A percentile compares a stretch with the other conserved stretches of the same genome.
Conservation (phyloP, 75 land plant species). For the Chamaecyparis obtusa region DNA sequence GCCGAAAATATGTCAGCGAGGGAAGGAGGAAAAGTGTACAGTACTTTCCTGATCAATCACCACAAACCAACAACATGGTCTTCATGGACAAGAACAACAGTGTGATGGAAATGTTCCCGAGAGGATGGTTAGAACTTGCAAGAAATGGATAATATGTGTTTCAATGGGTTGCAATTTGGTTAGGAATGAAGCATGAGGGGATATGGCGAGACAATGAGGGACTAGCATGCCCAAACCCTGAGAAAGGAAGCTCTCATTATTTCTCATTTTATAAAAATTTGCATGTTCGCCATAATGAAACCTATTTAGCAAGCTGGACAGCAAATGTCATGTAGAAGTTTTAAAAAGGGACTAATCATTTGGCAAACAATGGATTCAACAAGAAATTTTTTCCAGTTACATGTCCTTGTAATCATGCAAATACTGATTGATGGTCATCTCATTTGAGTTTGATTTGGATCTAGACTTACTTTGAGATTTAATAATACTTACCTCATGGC, state of each 20-base stretch:
- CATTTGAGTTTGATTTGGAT: not conserved
- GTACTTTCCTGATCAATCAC: too few species aligned
- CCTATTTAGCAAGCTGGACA: conserved; percentile 34
- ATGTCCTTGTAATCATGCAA: not conserved
- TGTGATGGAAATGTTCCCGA: conserved; percentile 87
- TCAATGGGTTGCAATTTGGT: conserved; percentile 63
- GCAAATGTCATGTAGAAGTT: conserved; percentile 14
- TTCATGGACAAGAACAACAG: conserved; percentile 68
- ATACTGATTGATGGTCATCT: not conserved
- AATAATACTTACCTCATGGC: not conserved
- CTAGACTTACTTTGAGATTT: not conserved
- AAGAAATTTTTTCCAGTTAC: not conserved
- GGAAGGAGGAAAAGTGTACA: too few species aligned
- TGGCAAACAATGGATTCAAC: not conserved
- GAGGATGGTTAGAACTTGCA: conserved; percentile 75
- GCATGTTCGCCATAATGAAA: conserved; percentile 37
- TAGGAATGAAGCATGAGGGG: conserved; percentile 63
- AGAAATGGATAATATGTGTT: conserved; percentile 73
- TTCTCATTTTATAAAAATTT: conserved; percentile 40
- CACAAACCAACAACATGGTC: conserved; percentile 78
- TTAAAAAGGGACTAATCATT: not conserved
- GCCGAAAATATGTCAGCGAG: too few species aligned
- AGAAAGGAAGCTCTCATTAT: conserved; percentile 21
- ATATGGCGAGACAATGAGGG: conserved; percentile 70
- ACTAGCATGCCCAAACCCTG: conserved; percentile 48